These are phyloP conservation scores for Nakazawaea ambrosiae DNA, from an alignment of 805 yeast species.

Conservation along the genomic window DNA sequence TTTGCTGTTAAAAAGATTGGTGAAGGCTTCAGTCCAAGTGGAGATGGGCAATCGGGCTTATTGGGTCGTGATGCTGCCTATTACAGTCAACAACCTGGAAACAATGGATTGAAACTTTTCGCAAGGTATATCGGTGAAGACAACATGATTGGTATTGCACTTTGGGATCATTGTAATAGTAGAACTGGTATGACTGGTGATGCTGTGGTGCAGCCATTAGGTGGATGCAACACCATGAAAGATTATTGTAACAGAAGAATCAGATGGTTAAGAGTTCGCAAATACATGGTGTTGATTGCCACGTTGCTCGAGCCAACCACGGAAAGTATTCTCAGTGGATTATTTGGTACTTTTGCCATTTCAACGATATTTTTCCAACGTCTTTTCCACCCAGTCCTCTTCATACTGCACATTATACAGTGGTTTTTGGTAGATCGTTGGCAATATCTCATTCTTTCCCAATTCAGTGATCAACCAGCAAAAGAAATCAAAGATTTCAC, in stretches of 20 bases:
- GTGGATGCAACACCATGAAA: constrained; percentile 28
- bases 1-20: constrained; percentile 40
- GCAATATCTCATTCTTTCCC: constrained; percentile 43
- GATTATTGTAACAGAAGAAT: constrained; percentile 66
- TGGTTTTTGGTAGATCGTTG: constrained; percentile 65
- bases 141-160: constrained; percentile 82
- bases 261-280: constrained; percentile 81
- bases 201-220: constrained; percentile 68
- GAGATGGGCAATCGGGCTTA: constrained; percentile 28
- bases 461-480: constrained; percentile 6
- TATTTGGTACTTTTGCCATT: constrained; percentile 56
- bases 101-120: constrained; percentile 62
- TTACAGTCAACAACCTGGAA: constrained; percentile 22
- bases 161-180: constrained; percentile 65
- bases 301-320: constrained; percentile 85
- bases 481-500: constrained; percentile 16
- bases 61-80: constrained; percentile 23
- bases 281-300: constrained; percentile 81
- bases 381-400: constrained; percentile 28
- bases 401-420: constrained; percentile 42
- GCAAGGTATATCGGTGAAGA: constrained; percentile 86
- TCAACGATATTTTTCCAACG: constrained; percentile 35
- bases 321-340: constrained; percentile 63
- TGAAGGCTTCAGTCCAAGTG: constrained; percentile 19
- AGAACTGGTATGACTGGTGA: constrained; percentile 77